Evolutionary conservation across 305 asterid species (phyloP), one percentile per base, ranked within the genome.

Genomic region (Fraxinus sp.): DNA sequence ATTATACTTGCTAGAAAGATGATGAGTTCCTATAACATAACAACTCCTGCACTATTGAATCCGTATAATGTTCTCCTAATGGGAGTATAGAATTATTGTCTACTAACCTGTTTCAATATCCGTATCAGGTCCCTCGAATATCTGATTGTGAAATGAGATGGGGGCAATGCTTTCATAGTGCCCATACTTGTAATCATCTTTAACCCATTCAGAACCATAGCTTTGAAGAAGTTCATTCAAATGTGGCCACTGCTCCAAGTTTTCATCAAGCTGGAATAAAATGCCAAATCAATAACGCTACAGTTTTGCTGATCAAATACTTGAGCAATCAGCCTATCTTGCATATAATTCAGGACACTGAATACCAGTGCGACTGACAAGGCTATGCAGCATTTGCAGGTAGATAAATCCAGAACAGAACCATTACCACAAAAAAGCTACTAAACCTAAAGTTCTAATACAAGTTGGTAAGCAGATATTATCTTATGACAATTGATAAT

Each of bases 161-260:
- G 97, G 90, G 73, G 94, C 97, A 80, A 89, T 37, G 81, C 93
- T 93, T 70, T 97, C 98, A 84, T 97, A 97, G 86, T 91, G 98
- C 71, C 99, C 99, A 82, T 97, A 97, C 92, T 97, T 97, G 90
- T 81, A 68, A 77, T 93, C 98, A 77, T 97, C 98, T 86, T 91
- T 95, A 75, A 97, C 92, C 98, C 97, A 95, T 86, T 97, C 98
- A 83, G 97, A 90, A 81, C 92, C 91, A 83, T 95, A 95, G 89
- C 98, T 91, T 86, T 97, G 98, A 82, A 97, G 92, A 73, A 97
- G 98, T 89, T 97, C 99, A 80, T 91, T 97, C 82, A 97, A 86
- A 91, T 97, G 99, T 70, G 99, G 99, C 98, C 98, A 95, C 89
- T 92, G 99, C 89, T 97, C 98, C 93, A 95, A 88, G 90, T 91